Evolutionary conservation across 2,329 filamentous ascomycete genomes (phyloP), one percentile per base, ranked within the genome.

Genomic region (Dothideomycetes sp.): DNA sequence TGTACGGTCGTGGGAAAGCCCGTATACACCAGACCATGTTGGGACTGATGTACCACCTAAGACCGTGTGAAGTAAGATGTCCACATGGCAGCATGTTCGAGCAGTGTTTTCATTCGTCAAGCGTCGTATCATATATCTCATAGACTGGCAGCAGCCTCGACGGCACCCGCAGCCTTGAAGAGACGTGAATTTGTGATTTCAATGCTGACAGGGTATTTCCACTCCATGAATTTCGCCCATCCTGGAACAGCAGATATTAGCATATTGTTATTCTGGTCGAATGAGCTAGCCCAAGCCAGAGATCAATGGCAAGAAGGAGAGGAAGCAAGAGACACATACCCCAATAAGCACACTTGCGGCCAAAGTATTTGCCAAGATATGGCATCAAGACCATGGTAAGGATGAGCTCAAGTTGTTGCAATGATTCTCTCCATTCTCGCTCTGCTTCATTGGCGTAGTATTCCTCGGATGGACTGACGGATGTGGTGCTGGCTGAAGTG

Each of bases 321-420:
- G n/a, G n/a, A n/a, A n/a, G n/a, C n/a, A n/a, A n/a, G n/a, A n/a
- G n/a, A 22, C 27, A 70, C 81, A 59, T 72, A 95, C 89, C 86
- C 85, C 87, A 95, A 59, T 94, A 95, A 44, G 89, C 89, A 67
- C 88, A 93, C 62, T 86, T 93, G 59, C 91, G 75, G 34, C 91
- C 91, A 60, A 95, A 77, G 64, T 87, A 96, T 64, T 96, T 98
- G 43, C 91, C 91, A 50, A 86, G 69, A 61, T 94, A 95, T 3
- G 91, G 91, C 37, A 98, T 81, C 51, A 96, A 63, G 36, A 96
- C 83, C 86, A 98, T 94, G 15, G 84, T 94, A 57, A 96, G 64
- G 49, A 98, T 70, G 48, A 96, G 70, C 66, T 98, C 87, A 44
- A 98, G 65, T 65, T 98, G 91, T 62, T 95, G 85, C 47, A 98